Conservation (phyloP, 306 rosid species). For the Prosopis cineraria region DNA sequence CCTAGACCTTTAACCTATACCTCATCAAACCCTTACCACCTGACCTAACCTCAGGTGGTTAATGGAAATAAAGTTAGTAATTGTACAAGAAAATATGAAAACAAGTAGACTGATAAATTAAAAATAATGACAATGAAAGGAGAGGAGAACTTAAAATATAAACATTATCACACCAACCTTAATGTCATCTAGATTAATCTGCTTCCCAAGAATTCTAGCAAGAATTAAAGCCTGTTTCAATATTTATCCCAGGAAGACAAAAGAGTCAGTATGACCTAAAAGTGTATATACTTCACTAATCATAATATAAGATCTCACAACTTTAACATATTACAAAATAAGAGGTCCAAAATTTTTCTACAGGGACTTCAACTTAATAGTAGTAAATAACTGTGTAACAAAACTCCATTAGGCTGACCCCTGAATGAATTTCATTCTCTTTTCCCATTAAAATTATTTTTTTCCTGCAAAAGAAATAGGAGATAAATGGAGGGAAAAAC, state of each 20-base stretch:
- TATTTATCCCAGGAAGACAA: conserved; percentile 24
- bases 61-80: background rate
- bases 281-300: background rate
- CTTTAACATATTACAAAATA: background rate
- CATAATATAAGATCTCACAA: conserved; percentile 14
- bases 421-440: conserved; percentile 5
- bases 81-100: conserved; percentile 8
- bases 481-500: background rate
- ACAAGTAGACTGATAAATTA: background rate
- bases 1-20: background rate
- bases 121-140: background rate
- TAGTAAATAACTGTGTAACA: conserved; percentile 1
- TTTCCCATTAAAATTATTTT: conserved; percentile 11
- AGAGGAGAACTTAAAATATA: background rate
- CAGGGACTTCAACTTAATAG: background rate
- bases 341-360: background rate
- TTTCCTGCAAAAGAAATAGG: background rate
- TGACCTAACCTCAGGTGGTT: background rate
- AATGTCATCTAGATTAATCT: conserved; percentile 63
- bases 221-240: conserved; percentile 82
- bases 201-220: conserved; percentile 80
- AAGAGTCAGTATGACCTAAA: conserved; percentile 1
- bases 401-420: conserved; percentile 10
- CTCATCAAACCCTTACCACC: background rate
- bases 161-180: conserved; percentile 55